Percentiles rank a stretch among this genome's conserved stretches.
phyloP scores from a whole-genome alignment of 257 asterid genomes.

The Nicotiana benthamiana region DNA sequence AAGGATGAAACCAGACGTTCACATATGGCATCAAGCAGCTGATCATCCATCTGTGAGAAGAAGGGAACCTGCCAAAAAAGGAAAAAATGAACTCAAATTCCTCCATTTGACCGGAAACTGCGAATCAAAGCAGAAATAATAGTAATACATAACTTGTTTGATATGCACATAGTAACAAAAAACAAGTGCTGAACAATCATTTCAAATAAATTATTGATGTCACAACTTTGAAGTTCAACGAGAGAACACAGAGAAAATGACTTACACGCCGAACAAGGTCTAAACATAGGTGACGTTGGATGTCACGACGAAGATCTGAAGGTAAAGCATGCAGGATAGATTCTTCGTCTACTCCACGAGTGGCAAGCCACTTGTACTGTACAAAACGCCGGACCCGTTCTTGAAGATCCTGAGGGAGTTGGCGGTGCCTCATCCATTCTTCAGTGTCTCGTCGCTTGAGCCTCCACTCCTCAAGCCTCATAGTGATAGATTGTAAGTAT shows the following conservation, averaged over 20 bases:
- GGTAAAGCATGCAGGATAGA: slow-evolving; percentile 62
- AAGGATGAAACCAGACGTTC: slow-evolving; percentile 72
- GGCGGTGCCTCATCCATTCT: slow-evolving; percentile 94
- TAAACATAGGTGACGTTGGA: slow-evolving; percentile 76
- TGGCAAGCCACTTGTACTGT: slow-evolving; percentile 81
- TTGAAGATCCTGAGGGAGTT: slow-evolving; percentile 57
- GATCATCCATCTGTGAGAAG: slow-evolving; percentile 81
- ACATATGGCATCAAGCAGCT: slow-evolving; percentile 77
- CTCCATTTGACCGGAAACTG: background rate
- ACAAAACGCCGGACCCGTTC: slow-evolving; percentile 64
- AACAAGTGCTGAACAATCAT: background rate
- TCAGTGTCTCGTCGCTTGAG: slow-evolving; percentile 79
- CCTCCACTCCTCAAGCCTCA: slow-evolving; percentile 96
- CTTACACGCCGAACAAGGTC: slow-evolving; percentile 87
- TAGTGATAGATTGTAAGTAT: slow-evolving; percentile 75
- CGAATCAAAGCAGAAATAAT: background rate
- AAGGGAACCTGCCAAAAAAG: slow-evolving; percentile 65
- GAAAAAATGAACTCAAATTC: background rate
- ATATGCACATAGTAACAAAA: background rate
- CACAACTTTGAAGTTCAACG: background rate
- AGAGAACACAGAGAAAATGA: background rate
- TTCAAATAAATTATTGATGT: background rate
- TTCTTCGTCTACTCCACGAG: slow-evolving; percentile 84
- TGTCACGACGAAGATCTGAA: slow-evolving; percentile 76
- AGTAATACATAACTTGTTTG: background rate